Base-by-base conservation (phyloP, 352 stramenopile species). In the Globisporangium radiosum region DNA sequence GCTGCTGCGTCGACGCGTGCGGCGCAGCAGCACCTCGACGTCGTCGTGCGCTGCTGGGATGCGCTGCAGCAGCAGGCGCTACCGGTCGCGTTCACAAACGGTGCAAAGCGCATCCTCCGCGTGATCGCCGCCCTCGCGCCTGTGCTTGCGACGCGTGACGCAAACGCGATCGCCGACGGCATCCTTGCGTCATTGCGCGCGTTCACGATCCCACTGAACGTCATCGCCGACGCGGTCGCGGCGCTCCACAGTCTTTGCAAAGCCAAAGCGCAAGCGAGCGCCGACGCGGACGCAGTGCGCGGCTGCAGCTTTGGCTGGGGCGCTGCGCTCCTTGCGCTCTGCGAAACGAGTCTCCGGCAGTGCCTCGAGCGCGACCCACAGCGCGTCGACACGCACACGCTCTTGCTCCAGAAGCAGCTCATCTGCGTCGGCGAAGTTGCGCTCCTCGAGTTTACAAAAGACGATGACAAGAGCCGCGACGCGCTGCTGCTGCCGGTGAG, bases 41-140 rank as follows among this genome's bases (percentile, higher is more conserved):
- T 90, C 25, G 71, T 95, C 9, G 81, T 92, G n/a, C 69, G 85
- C 14, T 91, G 81, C 65, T 95, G 85, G 85, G 87, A 85, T 55
- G 87, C 84, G 54, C 65, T 92, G 11, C 81, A 90, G 54, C 71
- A 85, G 19, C 73, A 92, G 40, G 72, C 75, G 40, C 61, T 93
- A 15, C 79, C 81, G 0, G 57, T 74, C 0, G 75, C 71, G 17
- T 93, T 90, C 45, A 83, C 82, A 44, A 82, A 95, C 33, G 79
- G 84, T 5, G 85, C 82, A 8, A 91, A 92, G 57, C 81, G 82
- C 1, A 92, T 94, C 67, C 61, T 95, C 13, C 86, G 86, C 3
- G 86, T 95, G 11, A 83, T 95, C 47, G 80, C 83, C 5, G 78
- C 81, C 1, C 65, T 95, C 45, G 79, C 85, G 10, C 76, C 84